phyloP scores from a whole-genome alignment of 768 basidiomycete species.

The Lepiota venenata region DNA sequence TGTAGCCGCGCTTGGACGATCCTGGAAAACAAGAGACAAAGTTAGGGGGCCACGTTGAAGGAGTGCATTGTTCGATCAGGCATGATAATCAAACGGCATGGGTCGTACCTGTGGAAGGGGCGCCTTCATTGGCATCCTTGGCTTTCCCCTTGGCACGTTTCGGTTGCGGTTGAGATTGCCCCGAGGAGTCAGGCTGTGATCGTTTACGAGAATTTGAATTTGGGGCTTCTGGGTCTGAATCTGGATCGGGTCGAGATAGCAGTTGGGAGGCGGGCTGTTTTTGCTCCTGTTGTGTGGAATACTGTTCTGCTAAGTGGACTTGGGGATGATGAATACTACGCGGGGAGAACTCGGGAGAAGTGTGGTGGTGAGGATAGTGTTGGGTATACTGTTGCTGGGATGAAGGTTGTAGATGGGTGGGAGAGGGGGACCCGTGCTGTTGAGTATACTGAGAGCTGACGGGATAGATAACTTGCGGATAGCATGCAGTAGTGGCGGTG shows the following conservation, averaged over 20 bases:
- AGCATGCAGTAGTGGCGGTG: constrained; percentile 15
- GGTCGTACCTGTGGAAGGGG: constrained; percentile 21
- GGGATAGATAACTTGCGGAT: background rate
- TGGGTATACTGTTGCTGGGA: constrained; percentile 12
- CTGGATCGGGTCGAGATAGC: background rate
- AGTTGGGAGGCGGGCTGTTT: background rate
- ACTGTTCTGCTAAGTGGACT: background rate
- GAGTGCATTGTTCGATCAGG: constrained; percentile 3
- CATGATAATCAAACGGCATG: constrained; percentile 11
- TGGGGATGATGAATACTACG: background rate
- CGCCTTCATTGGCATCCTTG: constrained; percentile 35
- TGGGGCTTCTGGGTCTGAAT: constrained; percentile 7
- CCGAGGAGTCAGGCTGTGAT: constrained; percentile 32
- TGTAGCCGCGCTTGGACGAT: constrained; percentile 64
- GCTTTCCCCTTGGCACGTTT: constrained; percentile 37
- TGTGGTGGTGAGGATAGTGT: constrained; percentile 13
- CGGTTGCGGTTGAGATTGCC: constrained; percentile 30
- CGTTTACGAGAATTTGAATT: constrained; percentile 27
- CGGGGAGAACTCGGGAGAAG: background rate
- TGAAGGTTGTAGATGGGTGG: background rate
- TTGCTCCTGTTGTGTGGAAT: constrained; percentile 1
- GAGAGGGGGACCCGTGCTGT: background rate
- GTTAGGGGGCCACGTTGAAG: constrained; percentile 4
- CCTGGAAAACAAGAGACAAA: constrained; percentile 20
- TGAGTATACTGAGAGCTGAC: constrained; percentile 3